A percentile compares a stretch with the other conserved stretches of the same genome.
Conservation (phyloP, 2,329 filamentous ascomycete species). For the Esteya vermicola region DNA sequence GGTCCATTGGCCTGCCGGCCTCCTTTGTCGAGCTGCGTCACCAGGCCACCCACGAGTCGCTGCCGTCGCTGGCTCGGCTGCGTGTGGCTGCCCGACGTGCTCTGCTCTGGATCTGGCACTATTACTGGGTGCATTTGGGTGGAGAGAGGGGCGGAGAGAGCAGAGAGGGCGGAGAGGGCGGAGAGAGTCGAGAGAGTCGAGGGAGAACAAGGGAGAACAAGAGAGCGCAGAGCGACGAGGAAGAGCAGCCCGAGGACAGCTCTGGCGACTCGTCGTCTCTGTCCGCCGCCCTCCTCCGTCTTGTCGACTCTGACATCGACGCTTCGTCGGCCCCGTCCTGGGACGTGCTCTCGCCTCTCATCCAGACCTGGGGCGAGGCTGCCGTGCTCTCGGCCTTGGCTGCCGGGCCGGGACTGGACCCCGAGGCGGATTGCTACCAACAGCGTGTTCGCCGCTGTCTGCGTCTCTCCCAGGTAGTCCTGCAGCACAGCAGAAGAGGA, state of each 20-base stretch:
- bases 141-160: conserved; percentile 1
- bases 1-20: conserved; percentile 53
- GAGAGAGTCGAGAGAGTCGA: not conserved
- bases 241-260: too few species aligned
- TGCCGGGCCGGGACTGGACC: not conserved
- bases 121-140: conserved; percentile 57
- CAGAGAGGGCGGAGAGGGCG: conserved; percentile 3
- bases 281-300: conserved; percentile 22
- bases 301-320: conserved; percentile 20
- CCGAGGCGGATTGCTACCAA: too few species aligned
- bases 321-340: not conserved
- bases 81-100: conserved; percentile 55
- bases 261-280: too few species aligned
- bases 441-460: conserved; percentile 7
- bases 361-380: conserved; percentile 15
- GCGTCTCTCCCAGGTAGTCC: conserved; percentile 13
- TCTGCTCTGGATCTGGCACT: conserved; percentile 74
- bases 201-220: not conserved
- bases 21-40: conserved; percentile 83
- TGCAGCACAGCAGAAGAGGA: not conserved
- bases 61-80: conserved; percentile 63
- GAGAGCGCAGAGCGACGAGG: too few species aligned
- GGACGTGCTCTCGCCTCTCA: conserved; percentile 6
- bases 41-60: conserved; percentile 77
- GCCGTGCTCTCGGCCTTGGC: conserved; percentile 4